phyloP scores from a whole-genome alignment of 768 basidiomycete species.

The Amanita exitialis region DNA sequence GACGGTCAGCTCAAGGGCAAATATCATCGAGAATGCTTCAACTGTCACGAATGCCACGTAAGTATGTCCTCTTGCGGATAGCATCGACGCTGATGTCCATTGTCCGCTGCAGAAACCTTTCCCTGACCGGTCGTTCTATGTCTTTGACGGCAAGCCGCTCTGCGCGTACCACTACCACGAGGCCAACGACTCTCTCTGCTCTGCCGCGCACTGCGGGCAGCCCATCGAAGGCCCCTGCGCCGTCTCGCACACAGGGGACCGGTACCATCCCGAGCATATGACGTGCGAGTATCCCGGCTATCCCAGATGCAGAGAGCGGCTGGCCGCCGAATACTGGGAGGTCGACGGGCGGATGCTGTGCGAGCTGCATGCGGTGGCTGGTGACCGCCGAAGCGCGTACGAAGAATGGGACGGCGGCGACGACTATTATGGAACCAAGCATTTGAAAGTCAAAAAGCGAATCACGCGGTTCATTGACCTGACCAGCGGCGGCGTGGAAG shows the following conservation, averaged over 20 bases:
- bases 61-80: conserved; percentile 11
- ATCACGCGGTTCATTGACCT: conserved; percentile 79
- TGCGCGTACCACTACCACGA: conserved; percentile 93
- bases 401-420: conserved; percentile 17
- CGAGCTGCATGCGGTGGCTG: conserved; percentile 57
- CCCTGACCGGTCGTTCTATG: conserved; percentile 87
- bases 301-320: conserved; percentile 38
- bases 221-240: conserved; percentile 94
- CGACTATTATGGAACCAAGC: conserved; percentile 18
- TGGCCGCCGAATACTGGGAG: conserved; percentile 84
- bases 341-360: conserved; percentile 80
- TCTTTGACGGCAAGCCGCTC: conserved; percentile 81
- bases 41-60: conserved; percentile 76
- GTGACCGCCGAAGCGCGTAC: conserved; percentile 14
- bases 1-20: conserved; percentile 96
- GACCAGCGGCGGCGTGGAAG: conserved; percentile 18
- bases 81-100: background rate
- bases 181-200: conserved; percentile 82
- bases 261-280: conserved; percentile 86
- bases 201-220: conserved; percentile 65
- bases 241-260: conserved; percentile 68
- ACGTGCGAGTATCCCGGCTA: conserved; percentile 61
- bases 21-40: conserved; percentile 89
- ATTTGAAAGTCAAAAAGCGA: conserved; percentile 58
- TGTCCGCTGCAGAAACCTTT: conserved; percentile 58